Evolutionary conservation across 2,329 filamentous ascomycete species (phyloP), one percentile per base, ranked within the genome.

Genomic region (Pseudogymnoascus verrucosus): DNA sequence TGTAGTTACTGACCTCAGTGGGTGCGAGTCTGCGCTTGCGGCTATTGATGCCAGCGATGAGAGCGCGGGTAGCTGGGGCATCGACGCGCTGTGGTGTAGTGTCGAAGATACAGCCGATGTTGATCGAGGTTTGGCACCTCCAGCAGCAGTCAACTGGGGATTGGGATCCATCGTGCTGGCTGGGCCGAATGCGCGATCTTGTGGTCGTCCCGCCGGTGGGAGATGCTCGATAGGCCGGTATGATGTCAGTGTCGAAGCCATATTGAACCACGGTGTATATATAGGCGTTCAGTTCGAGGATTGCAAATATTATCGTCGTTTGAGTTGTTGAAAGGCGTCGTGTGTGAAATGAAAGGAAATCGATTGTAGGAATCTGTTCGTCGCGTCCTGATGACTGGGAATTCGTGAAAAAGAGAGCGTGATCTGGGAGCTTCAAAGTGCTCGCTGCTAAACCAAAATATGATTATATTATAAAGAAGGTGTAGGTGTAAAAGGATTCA

Each of bases 11-110:
- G 80, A 82, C 80, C 81, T 81, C 69, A 79, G 72, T 67, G 73
- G 72, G 74, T 77, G 81, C 65, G 79, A 81, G 69, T 78, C 79
- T 31, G 81, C 79, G 37, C 82, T 64, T 10, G 73, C 72, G 37
- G 73, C 82, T 69, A 85, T 77, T 63, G 82, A 84, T 47, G 85
- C 84, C 69, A 88, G 77, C 40, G 84, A 79, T 61, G 84, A 84
- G 62, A 88, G 74, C 23, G 82, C 83, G 23, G 84, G 84, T 60
- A 86, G 75, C 26, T 65, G 80, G 65, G 68, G 74, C 57, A 72
- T 69, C 63, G 68, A 73, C 57, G 75, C 73, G 78, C 75, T 71
- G 75, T 74, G 75, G 74, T 75, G 75, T 60, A 71, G 72, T 60
- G 73, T 73, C 4, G 78, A 77, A 63, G 76, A 77, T 67, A 79